These are phyloP conservation scores for Diutina neorugosa DNA, from an alignment of 1,139 yeast genomes.

Conservation along the genomic window DNA sequence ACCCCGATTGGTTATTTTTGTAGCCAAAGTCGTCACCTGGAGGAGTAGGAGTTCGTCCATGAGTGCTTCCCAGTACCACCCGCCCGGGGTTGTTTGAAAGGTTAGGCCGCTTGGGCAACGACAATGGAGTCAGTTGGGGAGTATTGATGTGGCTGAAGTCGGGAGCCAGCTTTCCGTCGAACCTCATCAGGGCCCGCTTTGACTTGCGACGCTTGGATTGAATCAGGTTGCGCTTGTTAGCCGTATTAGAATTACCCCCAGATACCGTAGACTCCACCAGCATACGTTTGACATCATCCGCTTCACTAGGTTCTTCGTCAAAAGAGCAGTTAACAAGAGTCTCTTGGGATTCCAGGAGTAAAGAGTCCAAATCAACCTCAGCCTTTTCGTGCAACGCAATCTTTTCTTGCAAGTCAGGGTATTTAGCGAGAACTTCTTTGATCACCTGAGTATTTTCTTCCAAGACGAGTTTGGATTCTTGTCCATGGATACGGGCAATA, in stretches of 20 bases:
- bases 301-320: slow-evolving; percentile 20
- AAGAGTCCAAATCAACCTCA: slow-evolving; percentile 7
- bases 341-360: slow-evolving; percentile 18
- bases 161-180: slow-evolving; percentile 15
- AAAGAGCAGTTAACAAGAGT: slow-evolving; percentile 21
- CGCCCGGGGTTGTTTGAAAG: background rate
- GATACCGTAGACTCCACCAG: slow-evolving; percentile 8
- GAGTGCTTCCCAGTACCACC: background rate
- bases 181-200: slow-evolving; percentile 21
- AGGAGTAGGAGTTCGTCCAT: slow-evolving; percentile 3
- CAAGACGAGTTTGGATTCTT: slow-evolving; percentile 21
- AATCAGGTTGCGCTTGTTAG: slow-evolving; percentile 17
- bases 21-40: slow-evolving; percentile 1
- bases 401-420: slow-evolving; percentile 26
- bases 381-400: slow-evolving; percentile 17
- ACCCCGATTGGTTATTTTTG: background rate
- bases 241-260: slow-evolving; percentile 6
- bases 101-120: slow-evolving; percentile 2
- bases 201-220: slow-evolving; percentile 18
- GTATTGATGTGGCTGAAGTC: slow-evolving; percentile 13
- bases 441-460: background rate
- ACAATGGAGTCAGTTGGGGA: slow-evolving; percentile 7
- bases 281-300: slow-evolving; percentile 5
- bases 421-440: background rate
- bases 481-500: slow-evolving; percentile 37